A percentile compares a stretch with the other conserved stretches of the same genome.
Conservation (phyloP, 192 early-diverging fungal species). For the Backusella mclennaniae region DNA sequence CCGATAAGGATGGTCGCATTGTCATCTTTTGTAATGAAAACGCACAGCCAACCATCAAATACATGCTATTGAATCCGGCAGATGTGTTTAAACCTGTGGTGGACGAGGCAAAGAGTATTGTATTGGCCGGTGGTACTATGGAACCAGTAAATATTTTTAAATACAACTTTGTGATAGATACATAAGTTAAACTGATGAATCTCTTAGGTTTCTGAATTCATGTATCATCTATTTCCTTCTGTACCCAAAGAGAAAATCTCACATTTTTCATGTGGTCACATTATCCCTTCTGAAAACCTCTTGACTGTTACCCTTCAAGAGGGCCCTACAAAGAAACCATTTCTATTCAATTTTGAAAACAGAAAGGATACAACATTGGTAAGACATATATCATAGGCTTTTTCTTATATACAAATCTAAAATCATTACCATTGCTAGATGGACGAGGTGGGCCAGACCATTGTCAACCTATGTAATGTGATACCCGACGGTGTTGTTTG, state of each 20-base stretch:
- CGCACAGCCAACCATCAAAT: slow-evolving; percentile 54
- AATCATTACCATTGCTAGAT: slow-evolving; percentile 36
- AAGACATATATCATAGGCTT: not conserved
- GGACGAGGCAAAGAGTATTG: slow-evolving; percentile 73
- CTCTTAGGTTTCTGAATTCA: slow-evolving; percentile 43
- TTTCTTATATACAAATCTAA: not conserved
- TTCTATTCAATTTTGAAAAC: slow-evolving; percentile 71
- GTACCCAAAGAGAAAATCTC: slow-evolving; percentile 46
- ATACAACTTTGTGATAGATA: too few species aligned
- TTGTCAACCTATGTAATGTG: slow-evolving; percentile 70
- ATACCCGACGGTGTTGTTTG: slow-evolving; percentile 85
- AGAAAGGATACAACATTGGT: slow-evolving; percentile 49
- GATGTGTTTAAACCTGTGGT: slow-evolving; percentile 76
- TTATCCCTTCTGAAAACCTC: slow-evolving; percentile 78
- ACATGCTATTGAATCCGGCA: slow-evolving; percentile 84
- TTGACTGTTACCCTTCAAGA: slow-evolving; percentile 59
- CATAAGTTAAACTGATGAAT: not conserved
- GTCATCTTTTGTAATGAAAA: slow-evolving; percentile 35
- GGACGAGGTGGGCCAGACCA: slow-evolving; percentile 65
- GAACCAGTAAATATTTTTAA: slow-evolving; percentile 60
- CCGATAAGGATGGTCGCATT: slow-evolving; percentile 72
- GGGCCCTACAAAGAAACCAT: slow-evolving; percentile 59
- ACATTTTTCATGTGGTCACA: slow-evolving; percentile 82
- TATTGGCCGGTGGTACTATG: slow-evolving; percentile 95
- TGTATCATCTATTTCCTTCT: slow-evolving; percentile 53